These are phyloP conservation scores for Hymenoscyphus fraxineus DNA, from an alignment of 2,329 filamentous ascomycete genomes.

Conservation along the genomic window DNA sequence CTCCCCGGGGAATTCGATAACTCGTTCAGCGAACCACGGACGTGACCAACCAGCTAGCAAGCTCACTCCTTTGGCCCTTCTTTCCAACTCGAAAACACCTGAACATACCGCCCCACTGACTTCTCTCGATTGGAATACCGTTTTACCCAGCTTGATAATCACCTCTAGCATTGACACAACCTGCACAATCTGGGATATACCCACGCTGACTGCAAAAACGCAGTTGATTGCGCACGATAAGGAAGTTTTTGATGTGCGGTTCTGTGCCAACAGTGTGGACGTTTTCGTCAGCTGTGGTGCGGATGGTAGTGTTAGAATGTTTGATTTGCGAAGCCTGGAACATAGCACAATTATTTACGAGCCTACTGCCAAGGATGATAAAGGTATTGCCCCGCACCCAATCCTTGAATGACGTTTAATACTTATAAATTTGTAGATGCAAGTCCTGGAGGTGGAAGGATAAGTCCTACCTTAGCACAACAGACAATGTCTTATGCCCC, in stretches of 20 bases:
- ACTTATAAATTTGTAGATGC: slow-evolving; percentile 39
- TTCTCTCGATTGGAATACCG: slow-evolving; percentile 95
- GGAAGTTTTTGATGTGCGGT: slow-evolving; percentile 96
- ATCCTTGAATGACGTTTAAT: not conserved
- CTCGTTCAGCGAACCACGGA: slow-evolving; percentile 57
- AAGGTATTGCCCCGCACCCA: slow-evolving; percentile 48
- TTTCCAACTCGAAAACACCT: slow-evolving; percentile 97
- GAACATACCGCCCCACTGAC: slow-evolving; percentile 97
- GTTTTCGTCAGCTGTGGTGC: slow-evolving; percentile 98
- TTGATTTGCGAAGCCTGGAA: slow-evolving; percentile 91
- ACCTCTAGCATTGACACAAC: slow-evolving; percentile 98
- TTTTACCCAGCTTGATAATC: slow-evolving; percentile 95
- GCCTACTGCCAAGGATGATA: slow-evolving; percentile 79
- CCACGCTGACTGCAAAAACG: slow-evolving; percentile 94
- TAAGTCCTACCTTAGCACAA: slow-evolving; percentile 71
- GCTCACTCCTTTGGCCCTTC: slow-evolving; percentile 82
- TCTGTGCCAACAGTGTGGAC: slow-evolving; percentile 97
- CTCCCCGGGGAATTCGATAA: slow-evolving; percentile 62
- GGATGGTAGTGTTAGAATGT: slow-evolving; percentile 97
- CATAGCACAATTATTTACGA: slow-evolving; percentile 99
- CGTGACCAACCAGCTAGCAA: slow-evolving; percentile 64
- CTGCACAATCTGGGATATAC: slow-evolving; percentile 99
- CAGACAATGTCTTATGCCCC: slow-evolving; percentile 75
- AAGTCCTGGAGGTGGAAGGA: slow-evolving; percentile 51
- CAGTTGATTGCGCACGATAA: slow-evolving; percentile 98